Base-by-base conservation (phyloP, 768 basidiomycete species). In the Macrolepiota fuliginosa region DNA sequence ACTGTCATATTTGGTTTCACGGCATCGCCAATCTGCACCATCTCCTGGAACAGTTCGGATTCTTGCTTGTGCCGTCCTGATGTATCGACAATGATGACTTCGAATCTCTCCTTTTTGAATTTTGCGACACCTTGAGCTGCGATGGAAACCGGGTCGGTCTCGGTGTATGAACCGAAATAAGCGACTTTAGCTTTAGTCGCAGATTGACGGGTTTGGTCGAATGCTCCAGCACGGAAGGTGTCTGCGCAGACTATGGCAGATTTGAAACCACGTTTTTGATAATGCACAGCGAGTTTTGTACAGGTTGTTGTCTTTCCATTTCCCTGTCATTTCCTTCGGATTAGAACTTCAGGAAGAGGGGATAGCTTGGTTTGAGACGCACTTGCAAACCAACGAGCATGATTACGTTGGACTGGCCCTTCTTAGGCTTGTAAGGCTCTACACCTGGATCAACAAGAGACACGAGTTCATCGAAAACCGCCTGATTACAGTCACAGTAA, bases 271-370 rank as follows among this genome's bases (percentile, higher is more conserved):
- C 96, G 89, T 70, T 92, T 91, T 73, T 96, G 95, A 73, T 98
- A 98, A 76, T 98, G 90, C 1, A 96, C 96, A 0, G 97, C 97
- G 42, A 99, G 88, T 70, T 98, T 99, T 10, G 97, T 99, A 75
- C 97, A 99, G 42, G 96, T 98, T 22, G 97, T 99, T 4, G 97
- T 99, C 81, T 99, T 99, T 46, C 97, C 97, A 56, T 96, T 97
- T 54, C 95, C 95, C 93, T 96, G 67, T 35, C 49, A 35, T 61
- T 50, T n/a, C 52, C 13, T 57, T 32, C 63, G 27, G 32, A 36
- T 11, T 27, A 15, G 35, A 22, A 49, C 25, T 49, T 32, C 3
- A 17, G n/a, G 39, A 49, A 53, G 37, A 56, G 17, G n/a, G 22
- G 19, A 35, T 17, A 25, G 4, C 17, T 4, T 15, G 17, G n/a